Base-by-base conservation (phyloP, 2,329 filamentous ascomycete species). In the Allantophomopsis lycopodina region DNA sequence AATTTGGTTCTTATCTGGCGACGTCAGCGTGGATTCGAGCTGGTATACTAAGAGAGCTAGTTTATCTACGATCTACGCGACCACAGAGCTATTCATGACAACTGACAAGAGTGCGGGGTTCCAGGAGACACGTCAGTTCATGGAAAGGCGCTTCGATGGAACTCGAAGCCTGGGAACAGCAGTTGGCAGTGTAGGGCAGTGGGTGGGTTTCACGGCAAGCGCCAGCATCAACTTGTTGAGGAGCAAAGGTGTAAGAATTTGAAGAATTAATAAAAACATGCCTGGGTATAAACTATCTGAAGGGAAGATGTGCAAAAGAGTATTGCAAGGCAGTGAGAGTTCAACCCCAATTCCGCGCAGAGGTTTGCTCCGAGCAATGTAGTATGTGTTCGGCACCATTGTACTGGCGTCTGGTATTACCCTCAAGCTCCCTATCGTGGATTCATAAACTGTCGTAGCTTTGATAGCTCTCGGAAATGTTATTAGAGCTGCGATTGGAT, bases 41-140 rank as follows among this genome's bases (percentile, higher is more conserved):
- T 98, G 91, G 91, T 98, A 98, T 51, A 78, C 77, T 2, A 82
- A 80, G 55, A 68, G 79, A 3, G 68, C 75, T 7, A 71, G 67
- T 0, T 57, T 84, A 17, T 68, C 73, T 1, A 68, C 69, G 2
- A 68, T 83, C n/a, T 85, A 83, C 54, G 85, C 85, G 38, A 76
- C 79, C 28, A 73, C 80, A 41, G 91, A 98, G 61, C 66, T 95
- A 5, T 94, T 88, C 62, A 95, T 96, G 87, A 95, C 87, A 16
- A 87, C 82, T 43, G 91, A 96, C 60, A 69, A 66, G 44, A 87
- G 80, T 4, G 63, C 70, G 0, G 75, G 73, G n/a, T 91, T 83
- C 51, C 57, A 55, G 8, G 83, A 88, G 46, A 96, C 91, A 3
- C 78, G 79, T 47, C 69, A 74, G 8, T 98, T 96, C 56, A 63